phyloP scores from a whole-genome alignment of 2,329 filamentous ascomycete genomes.

The Fusarium aywerte region DNA sequence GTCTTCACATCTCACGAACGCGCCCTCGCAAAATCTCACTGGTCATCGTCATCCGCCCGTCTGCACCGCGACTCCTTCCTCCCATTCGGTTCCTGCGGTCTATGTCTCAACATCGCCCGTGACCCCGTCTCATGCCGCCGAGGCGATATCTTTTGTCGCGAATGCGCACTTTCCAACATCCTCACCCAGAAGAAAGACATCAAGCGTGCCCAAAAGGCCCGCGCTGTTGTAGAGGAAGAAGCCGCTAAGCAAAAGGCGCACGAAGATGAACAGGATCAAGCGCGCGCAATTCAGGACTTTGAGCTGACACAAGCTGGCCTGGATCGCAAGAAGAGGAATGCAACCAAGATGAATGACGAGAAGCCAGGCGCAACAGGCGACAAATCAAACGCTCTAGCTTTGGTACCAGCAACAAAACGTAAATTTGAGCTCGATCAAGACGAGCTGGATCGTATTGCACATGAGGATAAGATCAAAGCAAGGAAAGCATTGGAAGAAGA shows the following conservation, averaged over 20 bases:
- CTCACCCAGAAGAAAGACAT: constrained; percentile 92
- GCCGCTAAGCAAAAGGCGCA: constrained; percentile 67
- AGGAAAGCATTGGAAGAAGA: constrained; percentile 78
- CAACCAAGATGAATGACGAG: constrained; percentile 52
- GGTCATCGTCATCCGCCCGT: constrained; percentile 84
- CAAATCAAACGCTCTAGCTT: constrained; percentile 12
- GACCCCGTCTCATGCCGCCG: constrained; percentile 85
- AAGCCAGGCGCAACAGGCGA: constrained; percentile 1
- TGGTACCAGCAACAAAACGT: constrained; percentile 63
- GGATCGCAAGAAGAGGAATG: constrained; percentile 50
- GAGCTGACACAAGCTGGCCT: constrained; percentile 84
- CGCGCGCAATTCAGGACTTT: constrained; percentile 81
- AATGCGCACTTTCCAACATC: constrained; percentile 93
- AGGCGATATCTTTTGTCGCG: constrained; percentile 93
- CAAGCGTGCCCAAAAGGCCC: constrained; percentile 77
- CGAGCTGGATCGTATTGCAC: constrained; percentile 76
- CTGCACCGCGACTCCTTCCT: constrained; percentile 92
- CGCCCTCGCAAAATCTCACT: constrained; percentile 80
- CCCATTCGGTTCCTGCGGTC: constrained; percentile 85
- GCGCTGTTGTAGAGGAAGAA: constrained; percentile 70
- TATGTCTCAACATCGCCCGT: constrained; percentile 84
- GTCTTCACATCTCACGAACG: constrained; percentile 96
- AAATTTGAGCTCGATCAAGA: constrained; percentile 81
- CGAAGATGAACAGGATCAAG: constrained; percentile 75
- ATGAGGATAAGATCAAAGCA: constrained; percentile 75